phyloP scores from a whole-genome alignment of 352 stramenopile species.

The Pythium plurisporium region DNA sequence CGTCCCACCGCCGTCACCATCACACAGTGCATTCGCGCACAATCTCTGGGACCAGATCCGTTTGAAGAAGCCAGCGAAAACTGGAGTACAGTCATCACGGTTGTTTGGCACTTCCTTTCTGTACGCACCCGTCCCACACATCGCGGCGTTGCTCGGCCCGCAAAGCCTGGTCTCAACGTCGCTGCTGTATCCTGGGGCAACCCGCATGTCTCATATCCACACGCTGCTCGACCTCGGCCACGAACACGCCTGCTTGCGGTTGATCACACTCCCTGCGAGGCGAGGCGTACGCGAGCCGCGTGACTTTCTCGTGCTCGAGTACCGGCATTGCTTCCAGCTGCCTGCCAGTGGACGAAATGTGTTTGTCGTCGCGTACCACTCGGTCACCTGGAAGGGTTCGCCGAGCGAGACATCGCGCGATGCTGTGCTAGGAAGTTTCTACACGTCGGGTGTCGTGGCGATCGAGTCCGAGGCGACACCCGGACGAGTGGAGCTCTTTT shows the following conservation, averaged over 20 bases:
- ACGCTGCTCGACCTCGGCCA: neutral
- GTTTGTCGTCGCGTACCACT: neutral
- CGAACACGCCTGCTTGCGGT: neutral
- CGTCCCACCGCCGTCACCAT: too few relatives aligned
- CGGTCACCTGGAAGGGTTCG: neutral
- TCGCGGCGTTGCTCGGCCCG: neutral
- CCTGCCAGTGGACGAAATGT: neutral
- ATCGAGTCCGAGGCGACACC: conserved; percentile 1
- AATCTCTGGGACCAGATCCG: neutral
- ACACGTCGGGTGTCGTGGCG: neutral
- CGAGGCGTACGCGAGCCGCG: neutral
- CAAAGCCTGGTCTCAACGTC: neutral
- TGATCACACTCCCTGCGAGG: neutral
- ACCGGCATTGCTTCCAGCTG: neutral
- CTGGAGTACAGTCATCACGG: neutral
- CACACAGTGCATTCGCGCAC: neutral
- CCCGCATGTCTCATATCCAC: neutral
- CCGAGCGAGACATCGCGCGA: neutral
- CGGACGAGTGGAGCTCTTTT: conserved; percentile 1
- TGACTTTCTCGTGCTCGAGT: conserved; percentile 7
- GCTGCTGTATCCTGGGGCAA: neutral
- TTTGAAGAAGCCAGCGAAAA: neutral
- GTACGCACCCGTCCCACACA: neutral
- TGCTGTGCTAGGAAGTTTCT: neutral
- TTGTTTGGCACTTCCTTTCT: neutral